Evolutionary conservation across 768 basidiomycete species (phyloP).

Genomic region (Boletus subparvulus): DNA sequence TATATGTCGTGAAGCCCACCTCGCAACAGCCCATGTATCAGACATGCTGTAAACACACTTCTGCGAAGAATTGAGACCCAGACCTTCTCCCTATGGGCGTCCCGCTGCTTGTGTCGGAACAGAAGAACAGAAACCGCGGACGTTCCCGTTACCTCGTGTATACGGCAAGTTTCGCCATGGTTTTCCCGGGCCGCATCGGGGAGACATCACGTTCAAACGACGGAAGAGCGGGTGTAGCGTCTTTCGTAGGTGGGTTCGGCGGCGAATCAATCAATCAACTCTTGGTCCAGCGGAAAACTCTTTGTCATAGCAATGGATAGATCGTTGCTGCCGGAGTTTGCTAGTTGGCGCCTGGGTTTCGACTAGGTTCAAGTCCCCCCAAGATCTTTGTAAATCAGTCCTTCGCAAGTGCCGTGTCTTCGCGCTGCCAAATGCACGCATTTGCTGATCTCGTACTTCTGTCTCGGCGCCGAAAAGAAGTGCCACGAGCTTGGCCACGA

Average conservation of each 20-base stretch:
- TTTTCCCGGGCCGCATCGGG: background rate
- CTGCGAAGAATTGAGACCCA: background rate
- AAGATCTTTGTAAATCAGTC: background rate
- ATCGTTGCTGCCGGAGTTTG: background rate
- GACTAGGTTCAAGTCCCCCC: no score
- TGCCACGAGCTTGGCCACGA: background rate
- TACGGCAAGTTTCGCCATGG: background rate
- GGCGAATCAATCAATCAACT: background rate
- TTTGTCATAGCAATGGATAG: constrained; percentile 1
- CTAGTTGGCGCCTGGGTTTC: no score
- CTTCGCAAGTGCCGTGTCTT: background rate
- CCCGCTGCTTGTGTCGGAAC: background rate
- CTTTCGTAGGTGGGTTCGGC: background rate
- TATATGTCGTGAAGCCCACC: no score
- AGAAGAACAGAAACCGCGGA: background rate
- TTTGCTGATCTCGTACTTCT: background rate
- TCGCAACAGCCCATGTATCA: background rate
- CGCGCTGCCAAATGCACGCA: background rate
- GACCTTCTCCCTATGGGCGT: background rate
- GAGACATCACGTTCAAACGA: background rate
- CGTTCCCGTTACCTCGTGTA: background rate
- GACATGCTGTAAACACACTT: background rate
- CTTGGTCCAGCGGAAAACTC: background rate
- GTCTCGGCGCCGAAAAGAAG: background rate
- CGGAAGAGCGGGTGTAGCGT: background rate